Evolutionary conservation across 208 protist species (phyloP).

Genomic region (Wallacemonas sp.): DNA sequence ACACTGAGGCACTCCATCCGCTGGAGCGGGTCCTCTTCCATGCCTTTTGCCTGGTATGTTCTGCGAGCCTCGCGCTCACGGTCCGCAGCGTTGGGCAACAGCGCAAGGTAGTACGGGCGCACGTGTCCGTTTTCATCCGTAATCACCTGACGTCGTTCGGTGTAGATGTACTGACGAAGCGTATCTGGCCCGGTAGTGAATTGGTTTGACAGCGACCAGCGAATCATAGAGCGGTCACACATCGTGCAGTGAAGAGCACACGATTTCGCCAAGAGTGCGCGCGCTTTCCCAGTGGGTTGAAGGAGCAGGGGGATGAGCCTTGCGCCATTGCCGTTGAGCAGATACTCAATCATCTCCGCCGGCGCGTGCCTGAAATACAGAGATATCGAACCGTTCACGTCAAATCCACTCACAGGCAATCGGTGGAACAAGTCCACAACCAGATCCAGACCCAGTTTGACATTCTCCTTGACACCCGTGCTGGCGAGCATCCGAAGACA

Average conservation of each 20-base stretch:
- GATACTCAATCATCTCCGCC: not conserved
- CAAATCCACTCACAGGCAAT: not conserved
- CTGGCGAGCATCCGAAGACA: not conserved
- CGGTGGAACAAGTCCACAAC: not conserved
- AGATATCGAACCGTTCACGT: not conserved
- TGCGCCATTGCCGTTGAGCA: not conserved
- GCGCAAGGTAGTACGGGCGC: not conserved
- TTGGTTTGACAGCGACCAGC: not conserved
- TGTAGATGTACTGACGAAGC: not conserved
- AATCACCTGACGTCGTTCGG: not conserved
- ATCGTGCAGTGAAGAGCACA: not conserved
- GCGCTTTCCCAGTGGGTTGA: not conserved
- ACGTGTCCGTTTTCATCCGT: not conserved
- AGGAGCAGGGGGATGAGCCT: not conserved
- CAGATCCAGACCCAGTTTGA: not conserved
- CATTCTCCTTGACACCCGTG: conserved; percentile 2
- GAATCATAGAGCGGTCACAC: not conserved
- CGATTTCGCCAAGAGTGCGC: not conserved
- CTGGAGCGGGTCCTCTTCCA: conserved; percentile 5
- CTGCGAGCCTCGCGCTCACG: conserved; percentile 10
- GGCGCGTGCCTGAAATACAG: not conserved
- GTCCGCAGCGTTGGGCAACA: conserved; percentile 7
- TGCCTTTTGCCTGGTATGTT: not conserved
- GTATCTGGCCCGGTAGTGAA: not conserved
- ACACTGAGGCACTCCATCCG: conserved; percentile 16